Percentiles rank a stretch among this genome's conserved stretches.
Evolutionary conservation across 139 green algal genomes (phyloP).

Genomic region (Tetraselmis chui): DNA sequence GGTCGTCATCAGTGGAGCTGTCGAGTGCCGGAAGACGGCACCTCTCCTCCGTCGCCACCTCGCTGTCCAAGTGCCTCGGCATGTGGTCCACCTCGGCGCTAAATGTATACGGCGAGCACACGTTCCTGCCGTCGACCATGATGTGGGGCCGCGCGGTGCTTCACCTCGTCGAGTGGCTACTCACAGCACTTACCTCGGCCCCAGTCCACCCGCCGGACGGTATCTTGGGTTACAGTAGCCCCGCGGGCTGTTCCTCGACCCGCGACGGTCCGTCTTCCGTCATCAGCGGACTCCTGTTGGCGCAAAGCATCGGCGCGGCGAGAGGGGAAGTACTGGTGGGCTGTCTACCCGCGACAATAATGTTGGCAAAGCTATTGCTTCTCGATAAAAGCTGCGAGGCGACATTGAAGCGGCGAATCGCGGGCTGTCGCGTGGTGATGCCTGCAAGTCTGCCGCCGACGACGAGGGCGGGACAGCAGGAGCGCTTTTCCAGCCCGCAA

Average conservation of each 20-base stretch:
- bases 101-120: neutral
- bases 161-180: neutral
- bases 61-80: neutral
- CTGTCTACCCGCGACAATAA: neutral
- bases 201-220: neutral
- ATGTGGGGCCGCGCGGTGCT: neutral
- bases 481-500: too few relatives aligned
- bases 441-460: neutral
- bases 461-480: neutral
- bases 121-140: neutral
- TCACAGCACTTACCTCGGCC: neutral
- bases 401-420: neutral
- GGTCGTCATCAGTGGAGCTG: too few relatives aligned
- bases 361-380: neutral
- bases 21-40: too few relatives aligned
- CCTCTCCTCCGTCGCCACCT: neutral
- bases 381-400: neutral
- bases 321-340: neutral
- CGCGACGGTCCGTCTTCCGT: neutral
- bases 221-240: neutral
- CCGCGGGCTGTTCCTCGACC: neutral
- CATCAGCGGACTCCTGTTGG: neutral
- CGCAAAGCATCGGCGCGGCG: neutral
- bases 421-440: neutral
- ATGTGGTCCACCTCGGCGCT: neutral